Conservation (phyloP, 768 basidiomycete species). For the Suillus americanus region DNA sequence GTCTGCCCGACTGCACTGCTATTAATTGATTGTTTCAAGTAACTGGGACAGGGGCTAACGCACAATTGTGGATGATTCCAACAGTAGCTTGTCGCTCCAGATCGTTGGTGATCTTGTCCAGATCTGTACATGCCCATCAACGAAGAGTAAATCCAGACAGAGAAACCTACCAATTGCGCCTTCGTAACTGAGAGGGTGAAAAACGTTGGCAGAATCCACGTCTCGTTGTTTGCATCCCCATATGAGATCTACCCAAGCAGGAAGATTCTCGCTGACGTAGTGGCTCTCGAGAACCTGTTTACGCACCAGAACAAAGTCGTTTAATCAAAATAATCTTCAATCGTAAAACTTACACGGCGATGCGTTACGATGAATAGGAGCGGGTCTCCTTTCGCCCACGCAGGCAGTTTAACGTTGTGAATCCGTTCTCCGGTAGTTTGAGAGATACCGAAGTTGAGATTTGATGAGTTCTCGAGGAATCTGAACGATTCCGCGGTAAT, state of each 20-base stretch:
- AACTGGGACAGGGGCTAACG: slow-evolving; percentile 17
- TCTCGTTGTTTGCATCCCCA: slow-evolving; percentile 90
- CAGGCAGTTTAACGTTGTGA: slow-evolving; percentile 84
- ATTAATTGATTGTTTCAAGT: slow-evolving; percentile 2
- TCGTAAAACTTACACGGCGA: slow-evolving; percentile 52
- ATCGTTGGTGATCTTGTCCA: slow-evolving; percentile 84
- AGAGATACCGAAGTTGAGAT: slow-evolving; percentile 76
- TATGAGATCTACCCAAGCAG: slow-evolving; percentile 91
- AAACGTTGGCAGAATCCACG: slow-evolving; percentile 73
- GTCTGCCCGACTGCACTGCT: slow-evolving; percentile 78
- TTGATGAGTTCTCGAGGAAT: slow-evolving; percentile 78
- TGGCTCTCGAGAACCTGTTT: slow-evolving; percentile 82
- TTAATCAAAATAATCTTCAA: neutral
- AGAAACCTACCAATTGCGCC: slow-evolving; percentile 67
- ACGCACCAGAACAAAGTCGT: neutral
- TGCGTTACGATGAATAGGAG: slow-evolving; percentile 79
- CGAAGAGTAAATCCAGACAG: neutral
- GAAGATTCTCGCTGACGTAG: slow-evolving; percentile 79
- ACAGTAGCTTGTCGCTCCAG: slow-evolving; percentile 90
- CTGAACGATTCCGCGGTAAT: slow-evolving; percentile 41
- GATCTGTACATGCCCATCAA: slow-evolving; percentile 44
- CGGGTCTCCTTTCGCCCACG: slow-evolving; percentile 86
- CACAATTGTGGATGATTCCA: slow-evolving; percentile 94
- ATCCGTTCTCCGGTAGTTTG: slow-evolving; percentile 77
- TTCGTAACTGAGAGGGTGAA: slow-evolving; percentile 92